phyloP scores from a whole-genome alignment of 179 eudicot species.

The Silene vulgaris region DNA sequence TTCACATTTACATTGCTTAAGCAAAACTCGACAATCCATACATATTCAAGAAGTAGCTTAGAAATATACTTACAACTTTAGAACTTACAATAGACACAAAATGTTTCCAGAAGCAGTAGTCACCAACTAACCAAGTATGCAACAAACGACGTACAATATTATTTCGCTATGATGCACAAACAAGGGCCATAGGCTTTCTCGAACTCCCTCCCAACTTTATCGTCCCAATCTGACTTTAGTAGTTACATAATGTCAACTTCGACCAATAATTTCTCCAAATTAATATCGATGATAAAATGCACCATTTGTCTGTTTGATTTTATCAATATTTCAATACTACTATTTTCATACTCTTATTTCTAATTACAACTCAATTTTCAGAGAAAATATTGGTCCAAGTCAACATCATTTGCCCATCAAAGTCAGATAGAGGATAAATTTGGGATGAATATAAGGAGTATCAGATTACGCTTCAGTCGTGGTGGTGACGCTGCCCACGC shows the following conservation, averaged over 20 bases:
- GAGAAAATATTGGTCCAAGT: background rate
- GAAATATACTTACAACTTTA: background rate
- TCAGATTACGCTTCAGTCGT: slow-evolving; percentile 18
- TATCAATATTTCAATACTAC: background rate
- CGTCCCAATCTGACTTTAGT: background rate
- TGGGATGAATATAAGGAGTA: background rate
- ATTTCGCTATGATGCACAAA: slow-evolving; percentile 16
- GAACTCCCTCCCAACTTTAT: background rate
- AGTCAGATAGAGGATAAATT: background rate
- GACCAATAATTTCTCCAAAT: background rate
- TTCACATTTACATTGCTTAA: background rate
- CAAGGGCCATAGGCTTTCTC: background rate
- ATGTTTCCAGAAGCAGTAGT: background rate
- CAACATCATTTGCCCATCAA: background rate
- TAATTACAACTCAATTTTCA: background rate
- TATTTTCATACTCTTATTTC: too few species aligned
- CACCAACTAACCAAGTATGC: slow-evolving; percentile 2
- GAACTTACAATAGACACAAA: background rate
- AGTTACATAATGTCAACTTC: background rate
- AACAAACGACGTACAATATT: slow-evolving; percentile 6
- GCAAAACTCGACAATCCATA: background rate
- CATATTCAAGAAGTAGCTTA: slow-evolving; percentile 1
- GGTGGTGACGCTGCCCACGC: slow-evolving; percentile 24
- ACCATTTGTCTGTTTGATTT: background rate
- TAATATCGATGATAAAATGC: background rate